These are phyloP conservation scores for Paragyromitra xinjiangensis DNA, from an alignment of 495 filamentous ascomycete genomes.

Conservation along the genomic window DNA sequence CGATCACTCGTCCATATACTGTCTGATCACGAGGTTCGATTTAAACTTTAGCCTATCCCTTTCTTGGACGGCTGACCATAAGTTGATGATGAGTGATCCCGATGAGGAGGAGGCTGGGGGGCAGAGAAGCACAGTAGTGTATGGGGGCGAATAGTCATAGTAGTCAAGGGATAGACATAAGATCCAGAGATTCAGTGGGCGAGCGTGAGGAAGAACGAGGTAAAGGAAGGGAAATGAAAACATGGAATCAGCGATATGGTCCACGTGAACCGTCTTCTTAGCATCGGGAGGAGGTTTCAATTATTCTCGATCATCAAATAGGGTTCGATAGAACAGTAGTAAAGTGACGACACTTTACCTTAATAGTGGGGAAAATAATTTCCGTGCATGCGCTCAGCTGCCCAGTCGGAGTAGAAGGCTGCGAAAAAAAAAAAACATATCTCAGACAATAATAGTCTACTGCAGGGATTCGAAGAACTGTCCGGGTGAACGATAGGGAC, in stretches of 20 bases:
- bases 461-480: not conserved
- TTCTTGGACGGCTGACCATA: not conserved
- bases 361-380: no score
- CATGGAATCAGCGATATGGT: no score
- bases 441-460: not conserved
- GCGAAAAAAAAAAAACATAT: not conserved
- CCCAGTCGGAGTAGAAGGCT: no score
- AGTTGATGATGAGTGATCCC: not conserved
- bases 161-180: not conserved
- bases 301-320: no score
- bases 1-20: slow-evolving; percentile 38
- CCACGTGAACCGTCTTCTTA: no score
- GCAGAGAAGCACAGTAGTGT: not conserved
- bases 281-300: no score
- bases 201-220: no score
- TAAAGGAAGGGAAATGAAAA: no score
- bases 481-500: not conserved
- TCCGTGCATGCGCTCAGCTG: no score
- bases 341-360: no score
- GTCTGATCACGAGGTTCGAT: slow-evolving; percentile 4
- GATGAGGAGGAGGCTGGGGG: not conserved
- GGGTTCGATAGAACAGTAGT: no score
- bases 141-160: not conserved
- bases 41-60: slow-evolving; percentile 27
- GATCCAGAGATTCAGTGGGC: not conserved